Evolutionary conservation across 495 filamentous ascomycete species (phyloP), one percentile per base, ranked within the genome.

Genomic region (Neurospora tetrasperma): DNA sequence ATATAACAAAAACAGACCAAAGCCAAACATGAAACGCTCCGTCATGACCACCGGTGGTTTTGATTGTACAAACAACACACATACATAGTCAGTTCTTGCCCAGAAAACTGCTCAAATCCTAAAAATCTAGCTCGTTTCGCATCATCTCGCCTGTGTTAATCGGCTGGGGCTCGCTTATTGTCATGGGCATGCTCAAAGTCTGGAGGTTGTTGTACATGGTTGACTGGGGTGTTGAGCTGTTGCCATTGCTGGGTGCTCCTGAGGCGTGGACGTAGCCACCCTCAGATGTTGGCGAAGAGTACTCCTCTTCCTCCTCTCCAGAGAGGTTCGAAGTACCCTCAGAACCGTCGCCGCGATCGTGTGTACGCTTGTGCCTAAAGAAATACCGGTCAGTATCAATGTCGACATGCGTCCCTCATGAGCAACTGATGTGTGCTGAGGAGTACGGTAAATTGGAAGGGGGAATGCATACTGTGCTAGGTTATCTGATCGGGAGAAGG

Each of bases 401-500:
- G 70, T 71, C 75, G 72, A 71, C 73, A 75, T 77, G 73, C 73
- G 27, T 66, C 27, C 54, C 54, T 73, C 70, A 7, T 31, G 27
- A 66, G 27, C 54, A 66, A 66, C 69, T 77, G 73, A 68, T 76
- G 75, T 79, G 75, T 72, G 71, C 76, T 72, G 72, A 77, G 71
- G 72, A 74, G 27, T 38, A 66, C 27, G 54, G 48, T 14, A 66
- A 75, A 62, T 71, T 73, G 71, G 74, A 81, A 80, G 41, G 72
- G 74, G 69, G 81, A 81, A 76, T 74, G 75, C 93, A 88, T 91
- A 97, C 91, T 99, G 96, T 81, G 96, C 96, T 81, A 99, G 90
- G 82, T 99, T 99, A 85, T 99, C 96, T 77, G 94, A 97, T 79
- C 96, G 89, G 68, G 96, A 98, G 83, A 99, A 99, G 68, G 95